Percentiles rank a stretch among this genome's conserved stretches.
Evolutionary conservation across 2,329 filamentous ascomycete genomes (phyloP).

Genomic region (Beauveria scarabaeidicola): DNA sequence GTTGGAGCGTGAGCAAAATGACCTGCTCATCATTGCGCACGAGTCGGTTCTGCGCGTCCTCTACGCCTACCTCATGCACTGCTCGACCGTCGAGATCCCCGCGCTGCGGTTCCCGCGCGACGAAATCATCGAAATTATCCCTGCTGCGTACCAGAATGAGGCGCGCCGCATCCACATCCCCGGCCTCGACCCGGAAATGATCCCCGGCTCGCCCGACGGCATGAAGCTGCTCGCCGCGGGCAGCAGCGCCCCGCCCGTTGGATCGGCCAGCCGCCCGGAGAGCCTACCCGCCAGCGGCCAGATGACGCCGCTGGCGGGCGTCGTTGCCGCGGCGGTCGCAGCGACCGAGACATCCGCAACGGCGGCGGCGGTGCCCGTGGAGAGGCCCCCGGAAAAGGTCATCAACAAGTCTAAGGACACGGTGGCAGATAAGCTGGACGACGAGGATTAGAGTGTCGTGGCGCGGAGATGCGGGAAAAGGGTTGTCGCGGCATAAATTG

Average conservation of each 20-base stretch:
- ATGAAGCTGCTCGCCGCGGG: slow-evolving; percentile 66
- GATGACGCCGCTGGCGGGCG: slow-evolving; percentile 41
- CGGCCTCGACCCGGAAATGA: slow-evolving; percentile 53
- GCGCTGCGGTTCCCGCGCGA: slow-evolving; percentile 88
- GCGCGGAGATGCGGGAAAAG: not conserved
- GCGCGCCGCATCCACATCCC: slow-evolving; percentile 85
- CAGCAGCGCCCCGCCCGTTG: slow-evolving; percentile 15
- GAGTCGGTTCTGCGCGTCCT: slow-evolving; percentile 95
- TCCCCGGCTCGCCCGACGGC: slow-evolving; percentile 72
- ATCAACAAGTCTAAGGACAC: slow-evolving; percentile 41
- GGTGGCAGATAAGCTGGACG: slow-evolving; percentile 44
- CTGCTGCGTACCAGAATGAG: slow-evolving; percentile 93
- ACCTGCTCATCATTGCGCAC: slow-evolving; percentile 96
- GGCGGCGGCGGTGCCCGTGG: slow-evolving; percentile 15
- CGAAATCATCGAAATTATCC: slow-evolving; percentile 98
- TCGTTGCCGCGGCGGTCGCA: slow-evolving; percentile 34
- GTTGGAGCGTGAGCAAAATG: slow-evolving; percentile 91
- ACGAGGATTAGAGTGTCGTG: slow-evolving; percentile 36
- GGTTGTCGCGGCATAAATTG: not conserved
- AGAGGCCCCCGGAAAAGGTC: slow-evolving; percentile 39
- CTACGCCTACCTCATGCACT: slow-evolving; percentile 98
- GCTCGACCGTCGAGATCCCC: slow-evolving; percentile 89
- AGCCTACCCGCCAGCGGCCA: slow-evolving; percentile 26
- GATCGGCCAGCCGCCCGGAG: slow-evolving; percentile 13
- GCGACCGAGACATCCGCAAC: slow-evolving; percentile 23